Base-by-base conservation (phyloP, 2,329 filamentous ascomycete genomes). In the Xylariomycetidae sp. region DNA sequence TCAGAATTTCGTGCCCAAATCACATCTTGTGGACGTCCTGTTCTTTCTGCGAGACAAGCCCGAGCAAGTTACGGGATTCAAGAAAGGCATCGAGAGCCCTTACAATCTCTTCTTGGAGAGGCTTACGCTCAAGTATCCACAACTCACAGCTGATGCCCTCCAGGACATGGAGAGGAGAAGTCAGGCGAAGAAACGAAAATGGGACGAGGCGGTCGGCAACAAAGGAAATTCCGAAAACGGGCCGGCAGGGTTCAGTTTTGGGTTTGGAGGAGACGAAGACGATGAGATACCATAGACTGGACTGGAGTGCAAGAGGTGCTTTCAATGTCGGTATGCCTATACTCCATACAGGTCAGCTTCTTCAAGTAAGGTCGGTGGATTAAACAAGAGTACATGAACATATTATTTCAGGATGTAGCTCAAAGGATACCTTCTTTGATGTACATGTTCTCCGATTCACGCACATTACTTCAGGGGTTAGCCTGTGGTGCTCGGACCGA, bases 1-100 rank as follows among this genome's bases (percentile, higher is more conserved):
- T 6, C 90, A 97, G 57, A 97, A 97, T 56, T 96, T 97, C 54
- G 86, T 97, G 10, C 89, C 92, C 25, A 66, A 67, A 41, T 79
- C 78, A 4, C 83, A 90, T 50, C 62, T 96, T 2, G 67, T 73
- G 0, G 79, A 87, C 27, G 88, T 88, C 1, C 59, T 97, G 33
- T 76, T 76, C 2, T 97, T 97, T 49, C 61, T 97, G 49, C 74
- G 76, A 32, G 82, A 95, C 56, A 88, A 88, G 58, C 65, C 84
- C 3, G 84, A 90, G 38, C 88, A 94, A 54, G 81, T 96, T 2
- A 92, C 86, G 16, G 90, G 92, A 0, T 97, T 97, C 56, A 74
- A 73, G 30, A 77, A 77, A 19, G 74, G 80, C 11, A 70, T 95
- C 3, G 63, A 66, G 6, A 80, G 90, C 56, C 82, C 87, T 0